Evolutionary conservation across 2,329 filamentous ascomycete species (phyloP), one percentile per base, ranked within the genome.

Genomic region (Fusarium citri): DNA sequence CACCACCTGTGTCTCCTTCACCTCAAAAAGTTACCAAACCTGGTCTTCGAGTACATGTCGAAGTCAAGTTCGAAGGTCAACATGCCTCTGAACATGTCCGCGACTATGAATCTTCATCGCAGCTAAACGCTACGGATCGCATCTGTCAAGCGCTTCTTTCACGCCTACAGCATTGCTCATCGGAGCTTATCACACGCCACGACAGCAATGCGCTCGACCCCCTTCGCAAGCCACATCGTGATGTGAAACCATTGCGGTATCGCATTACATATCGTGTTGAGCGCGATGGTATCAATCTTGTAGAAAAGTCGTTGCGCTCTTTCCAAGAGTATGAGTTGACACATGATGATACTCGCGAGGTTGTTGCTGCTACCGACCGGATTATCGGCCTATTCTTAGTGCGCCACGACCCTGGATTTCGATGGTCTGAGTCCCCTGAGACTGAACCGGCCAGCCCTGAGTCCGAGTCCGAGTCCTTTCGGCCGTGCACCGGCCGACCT

Each of bases 171-270:
- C 84, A 87, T 73, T 85, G 84, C 78, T 83, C 81, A 61, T 76
- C 83, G 42, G 86, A 88, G 74, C 79, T 88, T 59, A 83, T 88
- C 71, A 87, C 85, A 25, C 83, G 86, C 60, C 83, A 82, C 65
- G 86, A 88, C 72, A 81, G 82, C 18, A 75, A 73, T 30, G 86
- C 86, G 16, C 78, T 85, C 20, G 80, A 83, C 46, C 77, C 76
- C 77, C 67, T 80, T 73, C 63, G 76, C 72, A 66, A 75, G 59
- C 70, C 76, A 31, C 76, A 76, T 59, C 74, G 72, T 68, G 73
- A 74, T 43, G 79, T 80, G 51, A 87, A 86, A 66, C 78, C 82
- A 5, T 74, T 83, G 63, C 79, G 84, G 56, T 88, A 83, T 72
- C 83, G 85, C 72, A 79, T 88, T 60, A 80, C 78, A 31, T 85